Base-by-base conservation (phyloP, 176 grass and related monocot genomes). In the Oryza glaberrima region DNA sequence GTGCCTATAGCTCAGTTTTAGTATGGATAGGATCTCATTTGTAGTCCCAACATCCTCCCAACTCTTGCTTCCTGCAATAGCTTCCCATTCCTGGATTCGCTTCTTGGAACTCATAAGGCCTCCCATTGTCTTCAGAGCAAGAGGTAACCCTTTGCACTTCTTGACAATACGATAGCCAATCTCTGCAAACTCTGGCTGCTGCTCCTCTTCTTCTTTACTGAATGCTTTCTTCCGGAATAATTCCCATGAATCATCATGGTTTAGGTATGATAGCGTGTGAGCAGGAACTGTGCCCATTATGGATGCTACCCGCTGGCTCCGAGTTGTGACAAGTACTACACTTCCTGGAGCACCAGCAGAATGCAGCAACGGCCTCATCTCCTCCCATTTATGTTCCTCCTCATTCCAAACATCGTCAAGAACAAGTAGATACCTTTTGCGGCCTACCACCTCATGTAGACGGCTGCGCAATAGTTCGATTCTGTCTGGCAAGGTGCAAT, bases 321-420 rank as follows among this genome's bases (percentile, higher is more conserved):
- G 75, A 12, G 67, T 86, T 41, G 83, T 89, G 17, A 86, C 67
- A 16, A 92, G 9, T 4, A 92, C 23, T 3, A 0, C 70, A 45
- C 81, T 88, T 0, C 89, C 81, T 15, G 19, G 5, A 6, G 19
- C 76, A 51, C 44, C 67, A 14, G 65, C 0, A 17, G 75, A 34
- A 64, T 8, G 11, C 11, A 9, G 11, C 8, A 67, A 8, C 3
- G 34, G 14, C 75, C 23, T 76, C 3, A 83, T 3, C 0, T 7
- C 13, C 1, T 90, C 41, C 92, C 88, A 94, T 14, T 86, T 67
- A 0, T 20, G 6, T 0, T 0, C 3, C 2, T 84, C 67, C 51
- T 90, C 88, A 30, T 88, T 79, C 85, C 78, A 75, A 9, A 88
- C 85, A 85, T 93, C 78, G 63, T 93, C 91, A 2, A 93, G 17